Evolutionary conservation across 1,284 basidiomycete species (phyloP).

Genomic region (Pterulicium gracile): DNA sequence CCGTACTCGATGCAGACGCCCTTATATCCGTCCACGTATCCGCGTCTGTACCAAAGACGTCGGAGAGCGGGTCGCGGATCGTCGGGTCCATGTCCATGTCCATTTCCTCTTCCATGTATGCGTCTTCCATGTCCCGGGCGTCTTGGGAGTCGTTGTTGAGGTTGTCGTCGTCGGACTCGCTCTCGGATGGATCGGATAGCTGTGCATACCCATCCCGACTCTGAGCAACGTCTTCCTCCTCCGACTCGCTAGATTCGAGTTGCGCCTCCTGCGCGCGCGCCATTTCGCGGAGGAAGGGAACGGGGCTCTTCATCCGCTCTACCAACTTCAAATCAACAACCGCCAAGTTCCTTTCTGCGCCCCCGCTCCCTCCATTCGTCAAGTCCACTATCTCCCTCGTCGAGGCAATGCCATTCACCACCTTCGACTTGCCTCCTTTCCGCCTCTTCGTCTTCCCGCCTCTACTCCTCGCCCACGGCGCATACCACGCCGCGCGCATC

Average conservation of each 20-base stretch:
- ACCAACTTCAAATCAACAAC: constrained; percentile 42
- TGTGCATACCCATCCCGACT: background rate
- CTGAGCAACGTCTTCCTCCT: constrained; percentile 10
- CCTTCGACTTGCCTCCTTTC: constrained; percentile 42
- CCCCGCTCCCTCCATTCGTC: constrained; percentile 13
- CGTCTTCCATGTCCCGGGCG: constrained; percentile 8
- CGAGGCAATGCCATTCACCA: constrained; percentile 28
- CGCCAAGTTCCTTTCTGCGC: constrained; percentile 20
- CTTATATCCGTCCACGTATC: constrained; percentile 51
- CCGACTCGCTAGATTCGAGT: constrained; percentile 3
- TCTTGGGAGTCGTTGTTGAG: background rate
- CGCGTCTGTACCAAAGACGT: constrained; percentile 46
- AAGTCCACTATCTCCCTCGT: constrained; percentile 11
- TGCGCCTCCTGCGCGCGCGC: constrained; percentile 15
- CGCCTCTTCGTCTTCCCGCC: too few species aligned
- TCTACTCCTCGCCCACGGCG: constrained; percentile 64
- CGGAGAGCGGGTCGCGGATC: constrained; percentile 32
- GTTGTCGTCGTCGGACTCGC: background rate
- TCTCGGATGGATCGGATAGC: background rate
- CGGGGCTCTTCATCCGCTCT: constrained; percentile 31
- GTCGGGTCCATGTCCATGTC: constrained; percentile 8
- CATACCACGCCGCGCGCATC: constrained; percentile 69
- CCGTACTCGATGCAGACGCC: constrained; percentile 15
- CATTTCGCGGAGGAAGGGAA: constrained; percentile 18
- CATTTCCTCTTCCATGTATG: constrained; percentile 3